Evolutionary conservation across 2,329 filamentous ascomycete genomes (phyloP).

Genomic region (Trichoderma afroharzianum): DNA sequence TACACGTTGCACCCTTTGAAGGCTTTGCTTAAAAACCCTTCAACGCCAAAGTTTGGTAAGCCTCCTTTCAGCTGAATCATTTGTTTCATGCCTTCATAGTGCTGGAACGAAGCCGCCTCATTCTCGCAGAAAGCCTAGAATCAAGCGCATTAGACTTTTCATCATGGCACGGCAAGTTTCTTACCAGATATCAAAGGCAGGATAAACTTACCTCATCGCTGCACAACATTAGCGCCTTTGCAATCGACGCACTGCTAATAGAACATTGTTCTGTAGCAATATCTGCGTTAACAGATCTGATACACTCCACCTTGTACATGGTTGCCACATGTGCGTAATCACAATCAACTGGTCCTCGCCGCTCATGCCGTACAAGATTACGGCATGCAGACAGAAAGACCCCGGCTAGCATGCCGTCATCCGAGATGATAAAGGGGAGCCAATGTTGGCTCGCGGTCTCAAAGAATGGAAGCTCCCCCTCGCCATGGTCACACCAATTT

Average conservation of each 20-base stretch:
- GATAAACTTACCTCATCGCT: not conserved
- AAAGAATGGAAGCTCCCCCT: not conserved
- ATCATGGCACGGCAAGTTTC: not conserved
- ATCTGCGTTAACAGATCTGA: not conserved
- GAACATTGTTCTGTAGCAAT: not conserved
- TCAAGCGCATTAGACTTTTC: not conserved
- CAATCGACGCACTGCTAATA: not conserved
- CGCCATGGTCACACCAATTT: not conserved
- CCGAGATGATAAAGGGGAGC: not conserved
- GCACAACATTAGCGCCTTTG: not conserved
- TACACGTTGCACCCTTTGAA: not conserved
- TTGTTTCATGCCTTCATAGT: not conserved
- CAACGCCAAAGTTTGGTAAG: not conserved
- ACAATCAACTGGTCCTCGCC: not conserved
- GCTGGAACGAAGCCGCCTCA: not conserved
- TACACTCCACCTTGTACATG: not conserved
- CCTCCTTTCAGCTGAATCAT: not conserved
- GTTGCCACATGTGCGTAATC: not conserved
- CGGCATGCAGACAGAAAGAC: not conserved
- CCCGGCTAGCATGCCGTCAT: not conserved
- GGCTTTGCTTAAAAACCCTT: not conserved
- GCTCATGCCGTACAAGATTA: not conserved
- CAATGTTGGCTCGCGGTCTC: not conserved
- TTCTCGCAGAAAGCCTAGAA: not conserved
- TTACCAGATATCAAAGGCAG: not conserved